Evolutionary conservation across 179 eudicot genomes (phyloP).

Genomic region (Vitellaria paradoxa): DNA sequence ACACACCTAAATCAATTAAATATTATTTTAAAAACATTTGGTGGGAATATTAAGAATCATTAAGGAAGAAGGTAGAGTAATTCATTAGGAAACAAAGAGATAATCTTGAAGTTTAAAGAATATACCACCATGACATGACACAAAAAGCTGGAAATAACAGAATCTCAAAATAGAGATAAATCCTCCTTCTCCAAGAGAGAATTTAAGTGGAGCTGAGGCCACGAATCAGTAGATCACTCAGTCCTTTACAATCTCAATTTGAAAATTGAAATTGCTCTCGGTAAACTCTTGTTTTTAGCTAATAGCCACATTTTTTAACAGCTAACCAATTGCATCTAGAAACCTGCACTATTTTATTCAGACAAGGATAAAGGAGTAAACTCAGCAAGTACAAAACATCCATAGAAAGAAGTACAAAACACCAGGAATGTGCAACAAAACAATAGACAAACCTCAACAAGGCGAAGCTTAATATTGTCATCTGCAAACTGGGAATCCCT

Average conservation of each 20-base stretch:
- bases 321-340: not conserved
- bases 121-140: not conserved
- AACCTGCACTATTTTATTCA: not conserved
- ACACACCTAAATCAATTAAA: not conserved
- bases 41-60: not conserved
- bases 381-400: not conserved
- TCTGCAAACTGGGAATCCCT: conserved; percentile 83
- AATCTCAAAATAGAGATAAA: not conserved
- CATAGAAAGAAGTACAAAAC: not conserved
- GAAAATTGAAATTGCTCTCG: not conserved
- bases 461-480: conserved; percentile 70
- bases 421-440: conserved; percentile 4
- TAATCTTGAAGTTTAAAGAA: not conserved
- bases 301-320: not conserved
- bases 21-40: not conserved
- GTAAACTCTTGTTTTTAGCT: not conserved
- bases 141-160: no score
- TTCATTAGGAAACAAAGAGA: not conserved
- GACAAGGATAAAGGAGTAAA: not conserved
- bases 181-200: not conserved
- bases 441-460: conserved; percentile 74
- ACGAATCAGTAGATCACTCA: not conserved
- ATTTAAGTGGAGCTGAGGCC: not conserved
- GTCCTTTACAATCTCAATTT: not conserved
- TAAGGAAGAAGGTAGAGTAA: not conserved